Base-by-base conservation (phyloP, 164 flowering plant genomes). In the Sextonia rubra region DNA sequence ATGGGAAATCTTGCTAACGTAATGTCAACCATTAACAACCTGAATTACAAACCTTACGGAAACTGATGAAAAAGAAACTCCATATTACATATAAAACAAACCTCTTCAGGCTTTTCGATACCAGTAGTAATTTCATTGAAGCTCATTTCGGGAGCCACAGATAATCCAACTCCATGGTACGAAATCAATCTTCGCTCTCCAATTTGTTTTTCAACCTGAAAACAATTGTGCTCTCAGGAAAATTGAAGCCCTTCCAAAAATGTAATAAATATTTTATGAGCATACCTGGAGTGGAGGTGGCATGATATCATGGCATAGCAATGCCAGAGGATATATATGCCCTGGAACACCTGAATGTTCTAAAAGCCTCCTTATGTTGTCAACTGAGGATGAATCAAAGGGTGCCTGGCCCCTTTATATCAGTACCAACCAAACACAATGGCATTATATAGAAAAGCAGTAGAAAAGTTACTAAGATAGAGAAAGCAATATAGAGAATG, bases 271-370 rank as follows among this genome's bases (percentile, higher is more conserved):
- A 17, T 52, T 52, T 52, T 61, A 73, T 64, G 8, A 60, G 69
- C 60, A 67, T 71, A 91, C 99, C 94, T 90, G 82, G 0, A 77
- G 75, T 64, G 99, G 99, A 69, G 99, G 99, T 69, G 98, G 98
- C 99, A 95, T 95, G 76, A 95, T 81, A 74, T 93, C 93, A 77
- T 92, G 67, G 77, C 97, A 88, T 66, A 90, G 66, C 68, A 95
- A 62, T 29, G 97, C 83, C 72, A 95, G 74, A 6, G 99, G 99
- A 78, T 88, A 95, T 26, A 89, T 74, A 83, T 91, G 92, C 22
- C 92, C 88, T 25, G 96, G 94, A 73, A 81, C 82, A 71, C 91
- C 94, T 72, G 92, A 88, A 83, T 90, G 89, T 71, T 87, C 86
- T 24, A 74, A 82, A 79, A 95, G 96, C 85, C 99, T 87, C 86